A percentile compares a stretch with the other conserved stretches of the same genome.
phyloP scores from a whole-genome alignment of 1,284 basidiomycete genomes.

The Tilletiopsis washingtonensis region DNA sequence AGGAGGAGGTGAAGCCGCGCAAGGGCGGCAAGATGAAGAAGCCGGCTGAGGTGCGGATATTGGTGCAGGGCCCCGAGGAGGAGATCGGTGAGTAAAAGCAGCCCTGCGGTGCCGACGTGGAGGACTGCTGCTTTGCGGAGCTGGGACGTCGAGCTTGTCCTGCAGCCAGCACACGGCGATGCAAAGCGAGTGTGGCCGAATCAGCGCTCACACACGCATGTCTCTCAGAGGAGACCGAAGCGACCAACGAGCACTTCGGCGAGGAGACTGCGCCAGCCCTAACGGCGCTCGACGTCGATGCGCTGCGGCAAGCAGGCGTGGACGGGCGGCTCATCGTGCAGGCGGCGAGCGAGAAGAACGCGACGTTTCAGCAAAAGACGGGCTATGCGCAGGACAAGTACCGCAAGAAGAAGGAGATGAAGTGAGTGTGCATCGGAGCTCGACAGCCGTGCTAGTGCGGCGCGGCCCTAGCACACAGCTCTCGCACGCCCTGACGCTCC shows the following conservation, averaged over 20 bases:
- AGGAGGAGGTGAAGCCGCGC: no score
- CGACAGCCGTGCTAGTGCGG: background rate
- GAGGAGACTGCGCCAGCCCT: constrained; percentile 42
- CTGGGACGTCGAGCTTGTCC: no score
- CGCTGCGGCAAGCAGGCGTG: constrained; percentile 41
- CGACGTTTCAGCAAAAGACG: constrained; percentile 35
- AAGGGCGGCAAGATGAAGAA: background rate
- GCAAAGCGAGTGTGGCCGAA: no score
- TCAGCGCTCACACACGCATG: no score
- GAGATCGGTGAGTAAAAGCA: constrained; percentile 1
- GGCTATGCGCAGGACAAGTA: constrained; percentile 43
- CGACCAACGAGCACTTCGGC: constrained; percentile 47
- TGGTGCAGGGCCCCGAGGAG: constrained; percentile 1
- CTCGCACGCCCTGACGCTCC: constrained; percentile 1
- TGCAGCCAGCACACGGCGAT: no score
- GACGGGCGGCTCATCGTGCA: constrained; percentile 41
- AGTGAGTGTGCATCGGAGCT: constrained; percentile 19
- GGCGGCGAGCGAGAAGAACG: constrained; percentile 27
- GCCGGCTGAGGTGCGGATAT: constrained; percentile 1
- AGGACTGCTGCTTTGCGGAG: no score
- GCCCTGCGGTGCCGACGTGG: no score
- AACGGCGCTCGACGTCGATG: constrained; percentile 43
- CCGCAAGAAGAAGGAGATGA: constrained; percentile 40
- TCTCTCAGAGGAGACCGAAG: constrained; percentile 32
- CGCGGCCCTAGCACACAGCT: background rate